These are phyloP conservation scores for Lyophyllum atratum DNA, from an alignment of 768 basidiomycete genomes.

Conservation along the genomic window DNA sequence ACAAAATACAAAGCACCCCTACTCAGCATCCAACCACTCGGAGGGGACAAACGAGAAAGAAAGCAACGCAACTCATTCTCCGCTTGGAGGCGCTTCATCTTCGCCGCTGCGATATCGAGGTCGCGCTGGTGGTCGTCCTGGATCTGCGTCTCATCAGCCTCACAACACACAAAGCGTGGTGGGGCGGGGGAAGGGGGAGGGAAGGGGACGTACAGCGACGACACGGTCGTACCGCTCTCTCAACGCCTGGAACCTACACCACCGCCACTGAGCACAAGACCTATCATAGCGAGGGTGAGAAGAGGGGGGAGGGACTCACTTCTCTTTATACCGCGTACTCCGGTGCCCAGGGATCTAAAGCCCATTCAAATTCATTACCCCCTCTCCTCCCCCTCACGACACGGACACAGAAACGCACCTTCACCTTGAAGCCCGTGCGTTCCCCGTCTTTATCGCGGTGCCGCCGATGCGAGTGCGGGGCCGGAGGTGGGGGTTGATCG, in stretches of 20 bases:
- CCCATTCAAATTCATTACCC: neutral
- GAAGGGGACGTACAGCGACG: constrained; percentile 32
- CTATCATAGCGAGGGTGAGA: neutral
- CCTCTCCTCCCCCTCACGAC: neutral
- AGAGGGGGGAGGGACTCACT: constrained; percentile 22
- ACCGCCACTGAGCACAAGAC: neutral
- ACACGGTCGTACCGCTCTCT: constrained; percentile 49
- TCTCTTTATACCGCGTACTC: constrained; percentile 30
- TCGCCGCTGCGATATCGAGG: constrained; percentile 38
- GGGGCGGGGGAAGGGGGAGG: neutral
- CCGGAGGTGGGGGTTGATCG: neutral
- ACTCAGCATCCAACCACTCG: no score
- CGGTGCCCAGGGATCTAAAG: constrained; percentile 1
- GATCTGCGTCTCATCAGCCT: constrained; percentile 31
- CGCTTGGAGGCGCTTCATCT: constrained; percentile 45
- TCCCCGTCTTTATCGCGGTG: constrained; percentile 10
- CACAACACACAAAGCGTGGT: no score
- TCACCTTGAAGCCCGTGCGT: constrained; percentile 7
- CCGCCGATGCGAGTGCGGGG: neutral
- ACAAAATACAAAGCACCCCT: no score
- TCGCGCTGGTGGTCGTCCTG: constrained; percentile 40
- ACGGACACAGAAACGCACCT: constrained; percentile 1
- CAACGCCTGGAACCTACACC: constrained; percentile 43
- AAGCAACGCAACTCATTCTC: constrained; percentile 54
- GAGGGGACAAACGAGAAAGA: no score